phyloP scores from a whole-genome alignment of 352 stramenopile genomes.

The Globisporangium mamillatum region DNA sequence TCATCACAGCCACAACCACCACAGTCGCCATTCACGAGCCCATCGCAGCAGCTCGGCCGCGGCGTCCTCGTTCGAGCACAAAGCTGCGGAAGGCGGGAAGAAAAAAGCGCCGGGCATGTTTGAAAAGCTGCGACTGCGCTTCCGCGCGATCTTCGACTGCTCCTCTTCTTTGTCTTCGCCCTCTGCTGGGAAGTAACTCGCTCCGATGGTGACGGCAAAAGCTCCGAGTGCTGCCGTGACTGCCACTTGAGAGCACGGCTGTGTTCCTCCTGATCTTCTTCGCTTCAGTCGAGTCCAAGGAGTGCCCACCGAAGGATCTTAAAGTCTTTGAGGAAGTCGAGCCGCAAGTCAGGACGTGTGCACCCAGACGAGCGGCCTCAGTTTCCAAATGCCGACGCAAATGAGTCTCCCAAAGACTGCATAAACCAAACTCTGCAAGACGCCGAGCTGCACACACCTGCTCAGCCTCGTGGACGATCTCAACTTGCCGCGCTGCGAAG shows the following conservation, averaged over 20 bases:
- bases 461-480: constrained; percentile 58
- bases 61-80: constrained; percentile 2
- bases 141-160: constrained; percentile 29
- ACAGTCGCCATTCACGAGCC: not conserved
- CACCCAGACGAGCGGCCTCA: constrained; percentile 31
- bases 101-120: constrained; percentile 30
- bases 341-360: constrained; percentile 36
- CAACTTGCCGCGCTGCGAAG: constrained; percentile 48
- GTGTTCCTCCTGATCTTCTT: constrained; percentile 17
- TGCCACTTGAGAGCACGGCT: not conserved
- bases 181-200: not conserved
- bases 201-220: not conserved
- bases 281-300: constrained; percentile 4
- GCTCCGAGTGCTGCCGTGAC: not conserved
- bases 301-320: constrained; percentile 38
- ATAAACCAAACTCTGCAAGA: constrained; percentile 35
- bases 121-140: constrained; percentile 39
- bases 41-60: constrained; percentile 1
- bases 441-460: constrained; percentile 44
- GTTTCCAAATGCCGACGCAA: constrained; percentile 38
- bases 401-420: constrained; percentile 27
- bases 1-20: constrained; percentile 16
- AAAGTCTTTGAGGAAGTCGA: constrained; percentile 45
- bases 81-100: constrained; percentile 7
- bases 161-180: not conserved